These are phyloP conservation scores for Parasitella parasitica DNA, from an alignment of 371 early-diverging fungal species.

Conservation along the genomic window DNA sequence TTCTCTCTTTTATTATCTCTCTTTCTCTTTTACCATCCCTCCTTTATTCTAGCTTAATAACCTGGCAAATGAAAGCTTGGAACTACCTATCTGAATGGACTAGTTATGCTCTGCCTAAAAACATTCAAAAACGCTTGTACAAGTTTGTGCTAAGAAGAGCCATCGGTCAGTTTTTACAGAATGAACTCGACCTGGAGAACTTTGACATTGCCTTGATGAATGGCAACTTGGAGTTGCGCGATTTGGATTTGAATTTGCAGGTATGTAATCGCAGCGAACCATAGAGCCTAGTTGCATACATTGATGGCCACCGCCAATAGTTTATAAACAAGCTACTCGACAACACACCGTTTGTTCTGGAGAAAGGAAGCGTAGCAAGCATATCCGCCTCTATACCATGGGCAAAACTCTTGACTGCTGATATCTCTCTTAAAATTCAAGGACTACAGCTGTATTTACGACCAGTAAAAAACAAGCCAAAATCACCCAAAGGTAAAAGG, in stretches of 20 bases:
- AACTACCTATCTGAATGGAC: slow-evolving; percentile 44
- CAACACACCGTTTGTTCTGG: slow-evolving; percentile 69
- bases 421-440: slow-evolving; percentile 75
- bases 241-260: slow-evolving; percentile 76
- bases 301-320: neutral
- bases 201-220: slow-evolving; percentile 87
- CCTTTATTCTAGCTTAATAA: neutral
- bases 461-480: slow-evolving; percentile 48
- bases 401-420: slow-evolving; percentile 79
- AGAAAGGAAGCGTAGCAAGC: slow-evolving; percentile 66
- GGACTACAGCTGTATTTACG: slow-evolving; percentile 65
- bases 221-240: slow-evolving; percentile 76
- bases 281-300: too few relatives aligned
- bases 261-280: slow-evolving; percentile 35
- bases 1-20: neutral
- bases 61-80: slow-evolving; percentile 44
- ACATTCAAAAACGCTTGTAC: slow-evolving; percentile 81
- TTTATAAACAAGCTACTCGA: slow-evolving; percentile 65
- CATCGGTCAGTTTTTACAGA: slow-evolving; percentile 82
- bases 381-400: slow-evolving; percentile 82
- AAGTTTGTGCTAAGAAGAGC: slow-evolving; percentile 83
- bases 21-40: neutral
- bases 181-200: slow-evolving; percentile 79
- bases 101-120: slow-evolving; percentile 61
- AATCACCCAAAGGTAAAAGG: slow-evolving; percentile 13